Conservation (phyloP, 2,329 filamentous ascomycete genomes). For the Colletotrichum filicis region DNA sequence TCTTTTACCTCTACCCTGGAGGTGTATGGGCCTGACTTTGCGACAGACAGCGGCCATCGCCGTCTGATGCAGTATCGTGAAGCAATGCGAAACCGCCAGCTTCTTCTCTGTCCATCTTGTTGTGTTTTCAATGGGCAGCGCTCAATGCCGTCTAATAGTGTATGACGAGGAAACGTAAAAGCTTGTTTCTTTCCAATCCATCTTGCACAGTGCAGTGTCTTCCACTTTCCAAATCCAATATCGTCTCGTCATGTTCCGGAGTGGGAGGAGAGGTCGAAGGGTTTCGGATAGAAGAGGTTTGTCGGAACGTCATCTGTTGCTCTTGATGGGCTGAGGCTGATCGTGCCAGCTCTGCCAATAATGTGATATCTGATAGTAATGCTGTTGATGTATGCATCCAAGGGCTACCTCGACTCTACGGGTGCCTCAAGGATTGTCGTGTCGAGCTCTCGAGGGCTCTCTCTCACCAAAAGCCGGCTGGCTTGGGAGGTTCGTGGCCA, state of each 20-base stretch:
- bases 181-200: neutral
- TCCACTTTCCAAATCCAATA: neutral
- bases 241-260: neutral
- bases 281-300: neutral
- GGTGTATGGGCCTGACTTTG: neutral
- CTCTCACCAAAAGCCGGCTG: slow-evolving; percentile 15
- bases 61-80: neutral
- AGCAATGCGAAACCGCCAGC: too few relatives aligned
- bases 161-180: neutral
- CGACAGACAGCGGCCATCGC: neutral
- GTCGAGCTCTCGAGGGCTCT: neutral
- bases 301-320: neutral
- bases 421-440: too few relatives aligned
- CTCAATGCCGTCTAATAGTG: neutral
- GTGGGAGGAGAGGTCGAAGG: neutral
- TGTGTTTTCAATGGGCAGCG: neutral
- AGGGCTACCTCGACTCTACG: neutral
- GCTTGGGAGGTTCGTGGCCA: neutral
- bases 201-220: neutral
- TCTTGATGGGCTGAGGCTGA: neutral
- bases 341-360: neutral
- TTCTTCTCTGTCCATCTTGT: too few relatives aligned
- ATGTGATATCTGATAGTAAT: neutral
- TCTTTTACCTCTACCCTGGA: neutral
- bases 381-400: neutral